Percentiles rank a stretch among this genome's conserved stretches.
Conservation (phyloP, 2,329 filamentous ascomycete genomes). For the Arthrobotrys megalospora region DNA sequence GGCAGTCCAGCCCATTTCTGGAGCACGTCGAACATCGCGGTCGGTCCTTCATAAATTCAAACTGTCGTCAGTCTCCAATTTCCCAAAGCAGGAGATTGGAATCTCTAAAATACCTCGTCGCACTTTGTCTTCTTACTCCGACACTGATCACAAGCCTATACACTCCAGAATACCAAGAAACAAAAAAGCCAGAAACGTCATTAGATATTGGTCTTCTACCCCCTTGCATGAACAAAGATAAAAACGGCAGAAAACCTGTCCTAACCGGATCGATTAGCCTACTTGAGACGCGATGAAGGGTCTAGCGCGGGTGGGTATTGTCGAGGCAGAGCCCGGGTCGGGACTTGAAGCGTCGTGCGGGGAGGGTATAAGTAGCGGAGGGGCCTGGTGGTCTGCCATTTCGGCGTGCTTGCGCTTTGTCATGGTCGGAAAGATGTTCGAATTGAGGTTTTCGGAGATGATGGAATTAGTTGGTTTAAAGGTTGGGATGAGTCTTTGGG, state of each 20-base stretch:
- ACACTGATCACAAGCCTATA: slow-evolving; percentile 72
- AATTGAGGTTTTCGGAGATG: not conserved
- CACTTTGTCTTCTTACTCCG: slow-evolving; percentile 73
- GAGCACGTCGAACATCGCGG: slow-evolving; percentile 72
- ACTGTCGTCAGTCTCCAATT: slow-evolving; percentile 29
- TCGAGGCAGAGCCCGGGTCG: slow-evolving; percentile 42
- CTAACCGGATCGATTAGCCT: slow-evolving; percentile 59
- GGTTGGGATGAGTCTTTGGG: slow-evolving; percentile 18
- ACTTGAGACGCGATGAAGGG: slow-evolving; percentile 61
- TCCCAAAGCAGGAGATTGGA: too few species aligned
- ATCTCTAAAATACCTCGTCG: slow-evolving; percentile 67
- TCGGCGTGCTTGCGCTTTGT: slow-evolving; percentile 57
- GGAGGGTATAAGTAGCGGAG: slow-evolving; percentile 21
- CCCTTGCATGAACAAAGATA: slow-evolving; percentile 22
- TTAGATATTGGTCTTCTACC: slow-evolving; percentile 62
- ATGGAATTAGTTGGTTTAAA: not conserved
- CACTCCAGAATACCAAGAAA: not conserved
- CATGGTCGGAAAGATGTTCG: slow-evolving; percentile 15
- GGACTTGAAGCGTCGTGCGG: slow-evolving; percentile 52
- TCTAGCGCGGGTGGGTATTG: slow-evolving; percentile 48
- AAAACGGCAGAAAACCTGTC: slow-evolving; percentile 20
- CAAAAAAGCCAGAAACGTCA: not conserved
- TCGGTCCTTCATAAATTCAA: slow-evolving; percentile 68
- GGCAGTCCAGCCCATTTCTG: slow-evolving; percentile 70
- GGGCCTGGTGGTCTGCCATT: slow-evolving; percentile 24